Percentiles rank a stretch among this genome's conserved stretches.
phyloP scores from a whole-genome alignment of 2,329 filamentous ascomycete genomes.

The Colletotrichum sp. region DNA sequence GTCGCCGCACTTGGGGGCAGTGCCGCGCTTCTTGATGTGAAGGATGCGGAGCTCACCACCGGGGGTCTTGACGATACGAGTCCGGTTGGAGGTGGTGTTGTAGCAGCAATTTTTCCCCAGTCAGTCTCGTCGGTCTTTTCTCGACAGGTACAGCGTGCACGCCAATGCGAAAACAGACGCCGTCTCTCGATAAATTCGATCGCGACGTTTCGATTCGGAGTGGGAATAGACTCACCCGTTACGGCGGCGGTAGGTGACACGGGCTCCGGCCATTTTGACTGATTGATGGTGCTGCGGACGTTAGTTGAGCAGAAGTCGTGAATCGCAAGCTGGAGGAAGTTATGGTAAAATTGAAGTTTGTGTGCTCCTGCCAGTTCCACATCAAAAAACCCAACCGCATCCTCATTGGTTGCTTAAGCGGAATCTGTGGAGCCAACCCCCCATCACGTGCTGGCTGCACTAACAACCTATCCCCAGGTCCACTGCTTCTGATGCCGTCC shows the following conservation, averaged over 20 bases:
- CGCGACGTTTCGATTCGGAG: neutral
- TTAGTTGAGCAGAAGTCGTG: constrained; percentile 30
- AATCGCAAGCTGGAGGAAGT: neutral
- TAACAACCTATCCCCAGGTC: no score
- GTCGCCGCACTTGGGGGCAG: constrained; percentile 98
- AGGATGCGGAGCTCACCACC: constrained; percentile 95
- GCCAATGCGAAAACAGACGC: neutral
- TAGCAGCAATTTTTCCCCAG: constrained; percentile 63
- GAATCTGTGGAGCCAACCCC: no score
- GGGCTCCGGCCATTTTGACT: constrained; percentile 63
- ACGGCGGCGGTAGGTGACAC: constrained; percentile 76
- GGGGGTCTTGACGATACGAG: constrained; percentile 93
- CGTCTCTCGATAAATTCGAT: neutral
- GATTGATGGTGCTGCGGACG: constrained; percentile 38
- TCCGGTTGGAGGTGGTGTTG: constrained; percentile 98
- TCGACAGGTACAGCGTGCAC: neutral
- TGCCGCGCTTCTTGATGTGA: constrained; percentile 99
- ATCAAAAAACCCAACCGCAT: no score
- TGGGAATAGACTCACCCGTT: constrained; percentile 69
- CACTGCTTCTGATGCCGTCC: no score
- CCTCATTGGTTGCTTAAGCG: no score
- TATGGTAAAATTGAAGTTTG: no score
- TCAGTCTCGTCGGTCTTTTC: constrained; percentile 19
- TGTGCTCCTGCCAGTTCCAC: no score
- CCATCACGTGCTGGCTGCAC: no score